Evolutionary conservation across 768 basidiomycete genomes (phyloP).

Genomic region (Phaeotremella fagi): DNA sequence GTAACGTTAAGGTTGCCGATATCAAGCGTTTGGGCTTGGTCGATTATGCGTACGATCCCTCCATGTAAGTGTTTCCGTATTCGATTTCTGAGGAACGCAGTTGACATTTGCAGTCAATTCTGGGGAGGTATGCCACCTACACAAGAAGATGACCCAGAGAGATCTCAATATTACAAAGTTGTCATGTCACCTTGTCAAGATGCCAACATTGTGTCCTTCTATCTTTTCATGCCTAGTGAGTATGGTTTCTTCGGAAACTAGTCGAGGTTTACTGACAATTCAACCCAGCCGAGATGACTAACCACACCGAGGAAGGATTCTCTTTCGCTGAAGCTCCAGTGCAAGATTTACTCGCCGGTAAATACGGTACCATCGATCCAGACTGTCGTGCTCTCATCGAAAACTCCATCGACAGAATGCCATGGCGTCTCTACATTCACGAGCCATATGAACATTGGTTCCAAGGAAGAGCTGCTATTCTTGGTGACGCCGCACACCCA

Average conservation of each 20-base stretch:
- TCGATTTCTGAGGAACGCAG: conserved; percentile 1
- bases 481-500: conserved; percentile 14
- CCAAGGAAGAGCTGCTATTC: conserved; percentile 10
- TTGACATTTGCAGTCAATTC: conserved; percentile 12
- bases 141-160: not conserved
- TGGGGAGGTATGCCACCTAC: conserved; percentile 34
- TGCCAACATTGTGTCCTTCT: conserved; percentile 31
- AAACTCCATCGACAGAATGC: conserved; percentile 36
- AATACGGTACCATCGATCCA: conserved; percentile 14
- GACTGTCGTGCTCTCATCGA: conserved; percentile 21
- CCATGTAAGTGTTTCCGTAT: not conserved
- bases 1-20: conserved; percentile 22
- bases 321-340: conserved; percentile 8
- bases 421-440: conserved; percentile 33
- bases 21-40: conserved; percentile 18
- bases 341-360: conserved; percentile 11
- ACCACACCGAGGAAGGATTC: conserved; percentile 24
- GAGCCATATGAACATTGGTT: conserved; percentile 23
- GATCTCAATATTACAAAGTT: conserved; percentile 18
- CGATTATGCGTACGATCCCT: not conserved
- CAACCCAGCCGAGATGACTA: conserved; percentile 7
- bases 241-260: not conserved
- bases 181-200: conserved; percentile 27
- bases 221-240: conserved; percentile 30
- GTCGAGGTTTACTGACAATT: not conserved